Base-by-base conservation (phyloP, 352 stramenopile genomes). In the Aphanomyces euteiches region DNA sequence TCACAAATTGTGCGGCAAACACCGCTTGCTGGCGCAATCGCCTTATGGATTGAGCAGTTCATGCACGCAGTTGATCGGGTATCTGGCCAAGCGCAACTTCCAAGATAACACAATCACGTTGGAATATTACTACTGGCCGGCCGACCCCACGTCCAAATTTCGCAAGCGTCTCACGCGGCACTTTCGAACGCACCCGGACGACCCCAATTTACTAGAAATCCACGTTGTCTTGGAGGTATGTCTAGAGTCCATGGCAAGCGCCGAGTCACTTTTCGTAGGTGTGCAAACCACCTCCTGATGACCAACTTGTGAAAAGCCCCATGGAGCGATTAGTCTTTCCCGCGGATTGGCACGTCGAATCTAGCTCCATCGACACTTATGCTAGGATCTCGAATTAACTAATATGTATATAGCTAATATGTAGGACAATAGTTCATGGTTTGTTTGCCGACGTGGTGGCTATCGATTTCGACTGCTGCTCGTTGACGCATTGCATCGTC, bases 71-170 rank as follows among this genome's bases (percentile, higher is more conserved):
- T 38, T 70, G 43, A 56, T 70, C 10, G 64, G 64, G 7, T 70
- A 70, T 43, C 39, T 70, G 15, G 64, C 43, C 13, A 70, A 70
- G 34, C 48, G 64, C 48, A 70, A 70, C 34, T 70, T 70, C 34
- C 64, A 56, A 37, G 64, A 70, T 38, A 70, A 70, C 7, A 70
- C 64, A 36, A 37, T 70, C 15, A 70, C 64, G 38, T 37, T 70
- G n/a, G 7, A 70, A 36, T 70, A 70, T 56, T 70, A 70, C 37
- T 70, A 70, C 47, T 70, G 64, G 64, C 64, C 64, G 12, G 64
- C 64, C 0, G 64, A 70, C 34, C 17, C 64, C 36, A 12, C 64
- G 40, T 70, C 64, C 36, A 61, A 61, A 37, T 61, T 70, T 54
- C 45, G 64, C 4, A 70, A 70, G 21, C 64, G 64, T 6, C 64